A percentile compares a stretch with the other conserved stretches of the same genome.
phyloP scores from a whole-genome alignment of 1,284 basidiomycete species.

The Amylostereum areolatum region DNA sequence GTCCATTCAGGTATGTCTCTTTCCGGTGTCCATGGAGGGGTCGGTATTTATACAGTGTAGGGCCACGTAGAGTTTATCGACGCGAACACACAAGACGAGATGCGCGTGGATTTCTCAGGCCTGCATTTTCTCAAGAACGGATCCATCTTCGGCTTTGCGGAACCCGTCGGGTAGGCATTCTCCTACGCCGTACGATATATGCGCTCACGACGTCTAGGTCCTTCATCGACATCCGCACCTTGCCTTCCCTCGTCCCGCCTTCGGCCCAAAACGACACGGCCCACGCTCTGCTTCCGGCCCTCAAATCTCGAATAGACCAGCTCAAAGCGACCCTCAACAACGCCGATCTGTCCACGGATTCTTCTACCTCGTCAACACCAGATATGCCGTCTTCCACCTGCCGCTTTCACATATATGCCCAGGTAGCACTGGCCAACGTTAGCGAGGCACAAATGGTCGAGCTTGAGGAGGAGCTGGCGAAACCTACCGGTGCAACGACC shows the following conservation, averaged over 20 bases:
- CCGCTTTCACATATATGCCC: constrained; percentile 58
- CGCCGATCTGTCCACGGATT: constrained; percentile 46
- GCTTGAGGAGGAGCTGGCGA: constrained; percentile 63
- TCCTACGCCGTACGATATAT: no score
- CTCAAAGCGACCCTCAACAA: constrained; percentile 57
- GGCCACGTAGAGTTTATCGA: constrained; percentile 66
- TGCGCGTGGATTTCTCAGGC: constrained; percentile 69
- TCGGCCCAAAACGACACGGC: constrained; percentile 54
- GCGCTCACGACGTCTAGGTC: no score
- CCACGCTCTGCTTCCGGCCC: constrained; percentile 58
- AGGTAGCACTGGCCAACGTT: constrained; percentile 48
- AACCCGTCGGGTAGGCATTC: constrained; percentile 64
- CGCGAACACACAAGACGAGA: constrained; percentile 41
- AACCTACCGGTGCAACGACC: constrained; percentile 65
- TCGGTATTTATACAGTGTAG: constrained; percentile 27
- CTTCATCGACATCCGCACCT: constrained; percentile 58
- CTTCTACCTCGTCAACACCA: constrained; percentile 14
- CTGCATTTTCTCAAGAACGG: constrained; percentile 76
- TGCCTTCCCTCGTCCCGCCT: constrained; percentile 61
- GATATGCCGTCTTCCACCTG: constrained; percentile 50
- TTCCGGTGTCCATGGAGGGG: constrained; percentile 1
- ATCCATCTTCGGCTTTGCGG: constrained; percentile 69
- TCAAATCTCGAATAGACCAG: constrained; percentile 52
- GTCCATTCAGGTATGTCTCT: constrained; percentile 44
- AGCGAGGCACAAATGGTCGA: constrained; percentile 54